phyloP scores from a whole-genome alignment of 179 eudicot genomes.

The Drosera spatulata region DNA sequence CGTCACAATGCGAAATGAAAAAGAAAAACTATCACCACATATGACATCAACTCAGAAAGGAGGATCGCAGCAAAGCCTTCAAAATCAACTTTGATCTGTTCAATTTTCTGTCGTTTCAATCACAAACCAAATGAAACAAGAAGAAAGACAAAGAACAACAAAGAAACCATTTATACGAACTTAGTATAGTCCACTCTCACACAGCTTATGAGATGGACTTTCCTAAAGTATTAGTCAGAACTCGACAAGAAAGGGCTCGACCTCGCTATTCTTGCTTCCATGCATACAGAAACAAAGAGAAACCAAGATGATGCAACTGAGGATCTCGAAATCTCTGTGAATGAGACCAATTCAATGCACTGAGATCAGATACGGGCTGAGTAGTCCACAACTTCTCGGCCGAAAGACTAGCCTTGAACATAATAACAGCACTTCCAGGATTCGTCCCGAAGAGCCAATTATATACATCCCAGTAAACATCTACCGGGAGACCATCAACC shows the following conservation, averaged over 20 bases:
- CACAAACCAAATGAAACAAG: no score
- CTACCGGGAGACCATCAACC: no score
- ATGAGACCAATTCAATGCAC: not conserved
- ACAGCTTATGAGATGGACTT: slow-evolving; percentile 28
- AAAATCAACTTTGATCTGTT: no score
- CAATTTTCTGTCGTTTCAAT: no score
- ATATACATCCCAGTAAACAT: no score
- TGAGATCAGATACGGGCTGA: slow-evolving; percentile 36
- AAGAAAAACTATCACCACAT: no score
- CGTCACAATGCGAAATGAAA: no score
- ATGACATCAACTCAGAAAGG: no score
- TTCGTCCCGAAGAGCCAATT: slow-evolving; percentile 27
- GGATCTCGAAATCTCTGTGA: no score
- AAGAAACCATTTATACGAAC: slow-evolving; percentile 19
- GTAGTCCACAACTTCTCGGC: slow-evolving; percentile 56
- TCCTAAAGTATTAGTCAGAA: slow-evolving; percentile 35
- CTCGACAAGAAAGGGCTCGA: slow-evolving; percentile 26
- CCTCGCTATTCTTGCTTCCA: slow-evolving; percentile 66
- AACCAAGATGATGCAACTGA: no score
- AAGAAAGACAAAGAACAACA: slow-evolving; percentile 13
- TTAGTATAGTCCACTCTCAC: slow-evolving; percentile 26
- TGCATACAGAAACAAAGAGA: slow-evolving; percentile 42
- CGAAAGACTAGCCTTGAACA: slow-evolving; percentile 50
- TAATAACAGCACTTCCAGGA: slow-evolving; percentile 56
- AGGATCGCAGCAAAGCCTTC: no score